phyloP scores from a whole-genome alignment of 805 yeast genomes.

The Alloascoidea hylecoeti region DNA sequence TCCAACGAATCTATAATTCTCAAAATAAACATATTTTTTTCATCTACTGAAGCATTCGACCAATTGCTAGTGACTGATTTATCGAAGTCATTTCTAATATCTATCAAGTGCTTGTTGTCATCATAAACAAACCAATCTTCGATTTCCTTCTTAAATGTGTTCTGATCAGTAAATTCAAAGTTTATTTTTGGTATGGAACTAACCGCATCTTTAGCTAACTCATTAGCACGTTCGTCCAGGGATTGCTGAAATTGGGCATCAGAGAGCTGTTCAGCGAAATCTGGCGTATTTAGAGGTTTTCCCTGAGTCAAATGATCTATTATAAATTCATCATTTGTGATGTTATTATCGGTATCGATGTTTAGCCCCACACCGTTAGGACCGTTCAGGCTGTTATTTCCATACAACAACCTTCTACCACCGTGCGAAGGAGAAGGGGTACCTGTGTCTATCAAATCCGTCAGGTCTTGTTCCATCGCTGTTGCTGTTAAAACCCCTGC shows the following conservation, averaged over 20 bases:
- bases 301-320: too few species aligned
- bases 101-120: conserved; percentile 9
- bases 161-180: conserved; percentile 25
- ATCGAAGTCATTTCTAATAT: too few species aligned
- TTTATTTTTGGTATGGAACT: conserved; percentile 27
- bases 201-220: conserved; percentile 14
- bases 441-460: neutral
- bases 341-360: too few species aligned
- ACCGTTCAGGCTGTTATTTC: too few species aligned
- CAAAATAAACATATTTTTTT: neutral
- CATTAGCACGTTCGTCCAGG: conserved; percentile 21
- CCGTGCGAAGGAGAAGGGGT: too few species aligned
- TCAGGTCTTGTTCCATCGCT: too few species aligned
- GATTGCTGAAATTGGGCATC: conserved; percentile 12
- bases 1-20: neutral
- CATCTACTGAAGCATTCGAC: neutral
- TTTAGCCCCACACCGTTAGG: too few species aligned
- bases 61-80: too few species aligned
- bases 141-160: conserved; percentile 24
- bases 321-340: too few species aligned
- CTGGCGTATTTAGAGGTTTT: too few species aligned
- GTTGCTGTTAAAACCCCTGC: too few species aligned
- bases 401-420: too few species aligned
- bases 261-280: conserved; percentile 6
- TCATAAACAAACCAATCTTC: conserved; percentile 29